Percentiles rank a stretch among this genome's conserved stretches.
These are phyloP conservation scores for Mitragyna speciosa DNA, from an alignment of 257 asterid genomes.

Conservation along the genomic window DNA sequence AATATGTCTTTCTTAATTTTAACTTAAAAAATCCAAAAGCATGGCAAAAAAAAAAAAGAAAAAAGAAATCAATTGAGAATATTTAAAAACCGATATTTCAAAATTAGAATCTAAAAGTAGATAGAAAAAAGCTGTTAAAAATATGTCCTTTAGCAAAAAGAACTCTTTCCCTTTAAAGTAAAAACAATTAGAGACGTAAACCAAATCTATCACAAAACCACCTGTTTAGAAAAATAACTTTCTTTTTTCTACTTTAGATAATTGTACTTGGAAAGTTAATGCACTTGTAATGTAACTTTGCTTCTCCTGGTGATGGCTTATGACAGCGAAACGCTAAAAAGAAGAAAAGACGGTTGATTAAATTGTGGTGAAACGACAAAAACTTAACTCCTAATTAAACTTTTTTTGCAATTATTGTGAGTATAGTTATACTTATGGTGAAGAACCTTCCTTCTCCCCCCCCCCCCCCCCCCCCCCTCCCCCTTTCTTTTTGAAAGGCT, in stretches of 20 bases:
- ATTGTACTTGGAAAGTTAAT: not conserved
- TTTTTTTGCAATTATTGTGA: too few species aligned
- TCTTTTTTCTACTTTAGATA: not conserved
- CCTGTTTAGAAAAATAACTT: not conserved
- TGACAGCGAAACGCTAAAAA: not conserved
- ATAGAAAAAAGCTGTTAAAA: too few species aligned
- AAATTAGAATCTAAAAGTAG: too few species aligned
- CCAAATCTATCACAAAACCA: not conserved
- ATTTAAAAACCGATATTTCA: too few species aligned
- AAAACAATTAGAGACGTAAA: not conserved
- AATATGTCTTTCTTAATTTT: too few species aligned
- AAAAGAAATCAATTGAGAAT: too few species aligned
- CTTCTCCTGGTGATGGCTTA: not conserved
- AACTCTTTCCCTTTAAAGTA: not conserved
- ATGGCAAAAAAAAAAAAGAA: too few species aligned
- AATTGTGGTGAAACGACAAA: not conserved
- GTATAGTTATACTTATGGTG: too few species aligned
- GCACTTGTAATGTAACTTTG: constrained; percentile 10
- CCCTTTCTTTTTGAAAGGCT: too few species aligned
- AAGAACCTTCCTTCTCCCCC: too few species aligned
- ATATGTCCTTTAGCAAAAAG: not conserved
- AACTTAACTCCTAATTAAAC: not conserved
- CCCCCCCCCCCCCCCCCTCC: too few species aligned
- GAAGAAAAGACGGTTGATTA: not conserved
- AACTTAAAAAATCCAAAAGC: too few species aligned